These are phyloP conservation scores for Alternaria ventricosa DNA, from an alignment of 2,329 filamentous ascomycete genomes.

Conservation along the genomic window DNA sequence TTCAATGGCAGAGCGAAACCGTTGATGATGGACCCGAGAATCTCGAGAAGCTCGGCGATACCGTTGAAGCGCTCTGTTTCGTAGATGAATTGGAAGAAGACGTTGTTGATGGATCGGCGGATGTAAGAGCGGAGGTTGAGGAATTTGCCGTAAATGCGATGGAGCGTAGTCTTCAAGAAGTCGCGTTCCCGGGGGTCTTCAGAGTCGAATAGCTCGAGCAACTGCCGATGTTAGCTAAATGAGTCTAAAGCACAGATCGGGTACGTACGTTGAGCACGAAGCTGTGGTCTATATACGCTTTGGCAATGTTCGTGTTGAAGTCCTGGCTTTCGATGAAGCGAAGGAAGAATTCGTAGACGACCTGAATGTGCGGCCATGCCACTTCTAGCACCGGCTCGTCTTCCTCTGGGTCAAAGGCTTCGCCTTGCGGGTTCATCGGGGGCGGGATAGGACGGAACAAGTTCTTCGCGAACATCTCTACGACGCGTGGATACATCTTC, in stretches of 20 bases:
- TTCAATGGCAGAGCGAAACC: conserved; percentile 96
- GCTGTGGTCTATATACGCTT: conserved; percentile 97
- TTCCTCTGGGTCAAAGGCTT: conserved; percentile 98
- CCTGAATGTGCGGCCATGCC: conserved; percentile 98
- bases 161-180: conserved; percentile 96
- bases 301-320: conserved; percentile 99
- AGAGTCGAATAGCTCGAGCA: conserved; percentile 97
- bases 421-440: conserved; percentile 95
- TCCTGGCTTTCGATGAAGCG: conserved; percentile 99
- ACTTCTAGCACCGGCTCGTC: conserved; percentile 98
- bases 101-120: conserved; percentile 97
- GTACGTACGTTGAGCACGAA: conserved; percentile 79
- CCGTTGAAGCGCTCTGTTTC: conserved; percentile 99
- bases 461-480: conserved; percentile 99
- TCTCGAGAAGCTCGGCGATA: conserved; percentile 94
- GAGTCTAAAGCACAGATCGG: background rate
- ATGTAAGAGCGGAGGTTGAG: conserved; percentile 97
- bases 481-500: conserved; percentile 97
- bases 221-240: conserved; percentile 53
- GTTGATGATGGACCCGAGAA: conserved; percentile 98
- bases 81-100: conserved; percentile 99
- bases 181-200: conserved; percentile 96
- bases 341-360: conserved; percentile 99
- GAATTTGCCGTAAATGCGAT: conserved; percentile 99
- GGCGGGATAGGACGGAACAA: conserved; percentile 96